phyloP scores from a whole-genome alignment of 2,329 filamentous ascomycete genomes.

The Fusarium fracticaudum region DNA sequence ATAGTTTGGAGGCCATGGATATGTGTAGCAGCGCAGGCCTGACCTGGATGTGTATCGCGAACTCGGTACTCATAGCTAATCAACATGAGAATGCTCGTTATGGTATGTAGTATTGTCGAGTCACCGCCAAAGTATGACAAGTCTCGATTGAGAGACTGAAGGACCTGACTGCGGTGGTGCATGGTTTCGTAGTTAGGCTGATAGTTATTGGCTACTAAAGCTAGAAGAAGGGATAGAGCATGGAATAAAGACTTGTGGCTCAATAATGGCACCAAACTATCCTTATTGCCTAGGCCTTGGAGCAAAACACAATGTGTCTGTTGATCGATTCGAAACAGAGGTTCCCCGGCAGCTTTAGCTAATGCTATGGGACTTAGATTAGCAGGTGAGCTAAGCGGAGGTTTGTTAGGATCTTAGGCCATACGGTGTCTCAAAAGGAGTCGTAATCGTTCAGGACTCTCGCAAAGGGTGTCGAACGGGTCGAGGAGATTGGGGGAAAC shows the following conservation, averaged over 20 bases:
- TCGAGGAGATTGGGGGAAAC: not conserved
- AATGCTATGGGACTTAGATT: not conserved
- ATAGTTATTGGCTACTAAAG: not conserved
- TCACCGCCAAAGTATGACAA: not conserved
- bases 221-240: not conserved
- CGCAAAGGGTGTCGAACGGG: not conserved
- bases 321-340: constrained; percentile 1
- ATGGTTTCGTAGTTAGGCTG: not conserved
- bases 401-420: fast-evolving
- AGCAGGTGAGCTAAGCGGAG: too few species aligned
- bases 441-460: not conserved
- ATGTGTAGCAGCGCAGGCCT: not conserved
- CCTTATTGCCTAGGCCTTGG: not conserved
- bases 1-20: not conserved
- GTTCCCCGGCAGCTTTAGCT: not conserved
- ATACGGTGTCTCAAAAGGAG: constrained; percentile 2
- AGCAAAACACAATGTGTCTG: not conserved
- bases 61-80: constrained; percentile 15
- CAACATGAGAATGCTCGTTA: not conserved
- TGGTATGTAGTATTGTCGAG: not conserved
- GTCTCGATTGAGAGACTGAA: not conserved
- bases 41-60: not conserved
- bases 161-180: not conserved
- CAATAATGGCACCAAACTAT: not conserved
- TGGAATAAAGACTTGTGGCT: not conserved